Percentiles rank a stretch among this genome's conserved stretches.
These are phyloP conservation scores for Talaromyces sp. DNA, from an alignment of 2,329 filamentous ascomycete species.

Conservation along the genomic window DNA sequence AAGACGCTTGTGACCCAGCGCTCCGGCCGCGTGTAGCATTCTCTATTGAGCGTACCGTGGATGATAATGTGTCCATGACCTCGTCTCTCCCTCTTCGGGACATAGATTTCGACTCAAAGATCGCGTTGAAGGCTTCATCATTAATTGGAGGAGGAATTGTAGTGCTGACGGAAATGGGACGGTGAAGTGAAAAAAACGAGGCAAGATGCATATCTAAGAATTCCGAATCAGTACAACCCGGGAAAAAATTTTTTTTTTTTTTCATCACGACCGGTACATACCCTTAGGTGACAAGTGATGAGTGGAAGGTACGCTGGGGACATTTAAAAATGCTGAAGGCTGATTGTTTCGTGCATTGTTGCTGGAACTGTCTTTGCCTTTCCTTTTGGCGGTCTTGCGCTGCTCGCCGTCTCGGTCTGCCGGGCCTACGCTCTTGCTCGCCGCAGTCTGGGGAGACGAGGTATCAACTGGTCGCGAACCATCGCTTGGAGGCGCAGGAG, in stretches of 20 bases:
- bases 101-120: conserved; percentile 62
- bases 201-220: conserved; percentile 73
- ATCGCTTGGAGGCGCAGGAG: conserved; percentile 40
- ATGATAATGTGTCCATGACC: conserved; percentile 61
- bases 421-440: conserved; percentile 22
- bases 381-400: conserved; percentile 26
- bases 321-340: conserved; percentile 33
- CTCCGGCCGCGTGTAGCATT: conserved; percentile 30
- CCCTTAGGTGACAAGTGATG: conserved; percentile 44
- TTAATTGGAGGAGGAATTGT: conserved; percentile 68
- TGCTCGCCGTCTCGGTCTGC: conserved; percentile 24
- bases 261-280: conserved; percentile 19
- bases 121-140: conserved; percentile 71
- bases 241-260: neutral
- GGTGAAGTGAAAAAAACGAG: conserved; percentile 91
- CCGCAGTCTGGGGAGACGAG: conserved; percentile 18
- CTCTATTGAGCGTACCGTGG: conserved; percentile 41
- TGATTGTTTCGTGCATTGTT: neutral
- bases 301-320: conserved; percentile 45
- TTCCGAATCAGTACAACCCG: neutral
- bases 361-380: neutral
- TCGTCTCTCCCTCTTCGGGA: conserved; percentile 42
- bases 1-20: conserved; percentile 18
- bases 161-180: conserved; percentile 82
- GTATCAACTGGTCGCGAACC: conserved; percentile 37